A percentile compares a stretch with the other conserved stretches of the same genome.
phyloP scores from a whole-genome alignment of 2,329 filamentous ascomycete species.

The Diaporthe eres region DNA sequence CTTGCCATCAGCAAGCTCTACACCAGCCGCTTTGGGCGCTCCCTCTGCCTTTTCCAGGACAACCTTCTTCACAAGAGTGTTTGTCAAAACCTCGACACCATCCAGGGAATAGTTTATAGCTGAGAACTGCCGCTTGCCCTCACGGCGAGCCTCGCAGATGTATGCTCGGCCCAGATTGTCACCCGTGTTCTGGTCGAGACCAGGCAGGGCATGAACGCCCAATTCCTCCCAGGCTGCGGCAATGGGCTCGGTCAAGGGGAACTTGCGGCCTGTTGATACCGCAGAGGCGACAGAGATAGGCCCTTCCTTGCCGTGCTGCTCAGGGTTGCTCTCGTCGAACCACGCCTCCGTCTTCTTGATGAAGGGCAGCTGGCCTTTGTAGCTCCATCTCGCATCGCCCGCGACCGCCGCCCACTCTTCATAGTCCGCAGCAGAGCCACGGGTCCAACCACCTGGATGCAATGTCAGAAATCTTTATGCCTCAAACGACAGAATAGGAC shows the following conservation, averaged over 20 bases:
- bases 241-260: constrained; percentile 50
- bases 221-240: constrained; percentile 50
- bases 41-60: constrained; percentile 44
- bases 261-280: constrained; percentile 48
- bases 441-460: constrained; percentile 55
- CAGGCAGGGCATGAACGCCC: constrained; percentile 46
- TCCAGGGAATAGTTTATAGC: constrained; percentile 47
- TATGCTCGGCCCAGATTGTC: constrained; percentile 49
- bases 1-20: constrained; percentile 43
- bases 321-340: constrained; percentile 42
- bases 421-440: constrained; percentile 60
- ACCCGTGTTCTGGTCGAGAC: constrained; percentile 48
- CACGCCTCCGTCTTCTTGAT: constrained; percentile 45
- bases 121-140: constrained; percentile 49
- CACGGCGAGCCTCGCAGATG: constrained; percentile 49
- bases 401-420: constrained; percentile 60
- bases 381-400: constrained; percentile 55
- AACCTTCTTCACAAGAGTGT: constrained; percentile 45
- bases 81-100: constrained; percentile 46
- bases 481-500: not conserved
- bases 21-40: constrained; percentile 44
- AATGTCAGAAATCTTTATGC: not conserved
- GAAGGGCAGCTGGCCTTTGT: constrained; percentile 51
- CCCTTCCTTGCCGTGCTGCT: constrained; percentile 48
- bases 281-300: constrained; percentile 47